Evolutionary conservation across 2,329 filamentous ascomycete genomes (phyloP), one percentile per base, ranked within the genome.

Genomic region (Sporothrix variecibatus): DNA sequence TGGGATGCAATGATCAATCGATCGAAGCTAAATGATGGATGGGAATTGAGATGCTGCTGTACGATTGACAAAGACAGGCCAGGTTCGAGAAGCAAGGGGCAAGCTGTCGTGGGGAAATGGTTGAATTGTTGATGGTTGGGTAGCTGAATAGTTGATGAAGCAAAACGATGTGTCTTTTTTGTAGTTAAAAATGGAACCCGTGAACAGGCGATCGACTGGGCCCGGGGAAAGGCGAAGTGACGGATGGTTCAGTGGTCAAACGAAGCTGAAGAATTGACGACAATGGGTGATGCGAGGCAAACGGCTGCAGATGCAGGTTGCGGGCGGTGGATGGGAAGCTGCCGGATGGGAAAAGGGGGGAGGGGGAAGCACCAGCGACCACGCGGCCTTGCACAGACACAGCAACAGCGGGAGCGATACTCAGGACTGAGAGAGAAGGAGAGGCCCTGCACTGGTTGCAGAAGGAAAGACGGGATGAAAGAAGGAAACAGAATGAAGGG

Each of bases 391-490:
- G 64, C 15, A 49, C 40, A 26, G 64, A 68, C 64, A 68, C 64
- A 38, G 51, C 34, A 72, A 40, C 34, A n/a, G 53, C n/a, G 31
- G 38, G 65, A 71, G 49, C 46, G 72, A 70, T 64, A 38, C 26
- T 15, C 34, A 51, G 46, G 7, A 51, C n/a, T 23, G 51, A 28
- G 46, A 53, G 53, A 51, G 62, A 51, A 49, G 17, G 46, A 69
- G 28, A 53, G 38, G 64, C 40, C 34, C 23, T 17, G 40, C 40
- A 46, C 20, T 49, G 26, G 65, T 23, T 34, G 65, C 53, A 46
- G 72, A 68, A 64, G 49, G 65, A 74, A 72, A 53, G 68, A 58
- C 34, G 73, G 34, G 62, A 40, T 40, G 64, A 40, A 70, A 49
- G 56, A 31, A 62, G 69, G 58, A 69, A 43, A 56, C 20, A 74